phyloP scores from a whole-genome alignment of 257 asterid species.

The Ehretia macrophylla region DNA sequence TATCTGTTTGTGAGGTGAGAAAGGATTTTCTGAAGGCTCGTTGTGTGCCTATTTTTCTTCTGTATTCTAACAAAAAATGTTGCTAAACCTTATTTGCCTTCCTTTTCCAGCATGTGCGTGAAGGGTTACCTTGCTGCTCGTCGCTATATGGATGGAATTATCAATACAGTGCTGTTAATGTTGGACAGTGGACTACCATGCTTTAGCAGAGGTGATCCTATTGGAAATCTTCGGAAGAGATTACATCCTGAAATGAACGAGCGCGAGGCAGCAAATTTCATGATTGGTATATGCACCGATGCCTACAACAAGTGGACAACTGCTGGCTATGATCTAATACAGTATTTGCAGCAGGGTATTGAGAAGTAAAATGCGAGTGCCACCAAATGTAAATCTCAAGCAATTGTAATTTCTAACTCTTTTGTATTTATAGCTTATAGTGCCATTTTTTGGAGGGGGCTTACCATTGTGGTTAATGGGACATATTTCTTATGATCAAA shows the following conservation, averaged over 20 bases:
- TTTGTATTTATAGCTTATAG: not conserved
- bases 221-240: conserved; percentile 94
- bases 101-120: conserved; percentile 72
- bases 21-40: not conserved
- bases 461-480: not conserved
- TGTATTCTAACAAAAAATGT: not conserved
- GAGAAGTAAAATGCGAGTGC: conserved; percentile 54
- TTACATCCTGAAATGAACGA: conserved; percentile 97
- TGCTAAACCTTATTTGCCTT: not conserved
- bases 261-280: conserved; percentile 94
- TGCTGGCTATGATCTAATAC: conserved; percentile 94
- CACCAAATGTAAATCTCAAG: not conserved
- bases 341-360: conserved; percentile 95
- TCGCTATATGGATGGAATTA: conserved; percentile 86
- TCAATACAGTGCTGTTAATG: conserved; percentile 74
- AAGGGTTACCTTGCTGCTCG: conserved; percentile 99
- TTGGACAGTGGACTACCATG: conserved; percentile 96
- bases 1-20: conserved; percentile 75
- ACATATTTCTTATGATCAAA: not conserved
- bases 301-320: conserved; percentile 99
- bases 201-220: conserved; percentile 97
- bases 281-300: conserved; percentile 84
- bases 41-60: not conserved
- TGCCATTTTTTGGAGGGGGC: not conserved
- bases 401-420: not conserved